Base-by-base conservation (phyloP, 169 alveolate species). In the Sarcocystis neurona region DNA sequence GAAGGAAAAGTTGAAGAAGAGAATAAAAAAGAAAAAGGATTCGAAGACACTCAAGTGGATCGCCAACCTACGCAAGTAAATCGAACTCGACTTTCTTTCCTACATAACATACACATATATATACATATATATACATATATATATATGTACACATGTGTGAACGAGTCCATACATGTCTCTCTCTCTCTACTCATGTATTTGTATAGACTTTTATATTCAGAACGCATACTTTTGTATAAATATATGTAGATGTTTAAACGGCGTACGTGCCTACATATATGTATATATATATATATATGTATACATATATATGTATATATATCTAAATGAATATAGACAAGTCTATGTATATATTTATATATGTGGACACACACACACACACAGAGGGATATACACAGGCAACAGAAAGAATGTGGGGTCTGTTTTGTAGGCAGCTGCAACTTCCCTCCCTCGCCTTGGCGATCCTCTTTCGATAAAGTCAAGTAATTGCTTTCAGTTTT, bases 61-160 rank as follows among this genome's bases (percentile, higher is more conserved):
- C 20, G 82, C 15, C 41, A 72, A 72, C 41, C 82, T 72, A 30
- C 82, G 82, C 34, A 72, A 53, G 82, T 72, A 72, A 37, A 63
- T 5, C 23, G 30, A 23, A 53, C 66, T 15, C 66, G 30, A 53
- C 30, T 15, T 53, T 12, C 66, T 53, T 12, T 53, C 66, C 30
- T 53, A 53, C 66, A 53, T 53, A 23, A 53, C 66, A 12, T 34
- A 4, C 2, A 32, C 8, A 50, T 10, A 50, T 18, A 50, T 10
- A 8, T 8, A 10, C 8, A 50, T 8, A 50, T 10, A 50, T 18
- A 50, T 8, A 50, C n/a, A n/a, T n/a, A n/a, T n/a, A n/a, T n/a
- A n/a, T n/a, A n/a, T n/a, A n/a, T n/a, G n/a, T n/a, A n/a, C n/a
- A n/a, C n/a, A n/a, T n/a, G n/a, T n/a, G n/a, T n/a, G n/a, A n/a